Base-by-base conservation (phyloP, 805 yeast species). In the Candida rishiriensis region DNA sequence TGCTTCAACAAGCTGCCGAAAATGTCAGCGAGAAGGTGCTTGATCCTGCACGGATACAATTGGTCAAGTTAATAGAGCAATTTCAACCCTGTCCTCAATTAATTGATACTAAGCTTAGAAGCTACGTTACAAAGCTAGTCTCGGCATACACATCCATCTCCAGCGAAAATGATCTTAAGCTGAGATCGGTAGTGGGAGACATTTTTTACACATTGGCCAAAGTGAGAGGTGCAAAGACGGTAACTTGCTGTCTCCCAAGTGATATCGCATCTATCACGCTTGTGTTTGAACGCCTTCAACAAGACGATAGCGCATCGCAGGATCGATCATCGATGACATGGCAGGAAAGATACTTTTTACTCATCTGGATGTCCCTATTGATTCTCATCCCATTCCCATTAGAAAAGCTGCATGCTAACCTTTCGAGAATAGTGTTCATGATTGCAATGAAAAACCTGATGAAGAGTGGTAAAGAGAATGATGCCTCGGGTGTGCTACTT, bases 301-400 rank as follows among this genome's bases (percentile, higher is more conserved):
- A 38, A 28, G 54, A 38, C 46, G 7, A 9, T 21, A 21, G 26
- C 26, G 26, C 26, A 21, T 7, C 4, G 7, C 26, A 21, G 7
- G 26, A 21, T 21, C 26, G 7, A 21, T 21, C 26, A 38, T 41
- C 40, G 5, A 37, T 49, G 7, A n/a, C 39, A 14, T 79, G 84
- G 86, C 69, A 73, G 39, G 68, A 68, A 29, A 57, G 65, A 31
- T 81, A 68, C 44, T 61, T 82, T 10, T 56, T 80, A 35, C 61
- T 88, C 9, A 66, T 85, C 3, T 90, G 96, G 96, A 69, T 88
- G 10, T 73, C 83, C 0, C 78, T 83, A 10, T 64, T 89, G 17
- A 73, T 81, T 0, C 65, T 85, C n/a, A 78, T 82, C 0, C 97
- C 98, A 0, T 89, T 90, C 56, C 72, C 77, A 2, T 65, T 90